Conservation (phyloP, 768 basidiomycete species). For the Butyriboletus loyo region DNA sequence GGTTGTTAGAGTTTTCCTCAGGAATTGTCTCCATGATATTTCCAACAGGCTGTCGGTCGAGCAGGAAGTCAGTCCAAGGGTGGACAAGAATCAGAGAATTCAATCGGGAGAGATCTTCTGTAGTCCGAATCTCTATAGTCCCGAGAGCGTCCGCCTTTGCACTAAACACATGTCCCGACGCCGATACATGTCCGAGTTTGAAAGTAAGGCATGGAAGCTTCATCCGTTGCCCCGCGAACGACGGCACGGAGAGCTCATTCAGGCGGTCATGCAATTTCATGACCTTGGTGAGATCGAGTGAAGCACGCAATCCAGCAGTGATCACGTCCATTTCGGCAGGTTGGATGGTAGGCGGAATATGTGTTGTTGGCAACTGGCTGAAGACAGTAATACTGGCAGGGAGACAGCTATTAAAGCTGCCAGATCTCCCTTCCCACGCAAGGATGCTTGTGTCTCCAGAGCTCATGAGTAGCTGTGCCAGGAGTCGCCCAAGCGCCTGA, state of each 20-base stretch:
- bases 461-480: constrained; percentile 5
- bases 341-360: neutral
- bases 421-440: constrained; percentile 5
- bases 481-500: constrained; percentile 4
- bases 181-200: neutral
- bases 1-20: neutral
- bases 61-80: neutral
- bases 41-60: neutral
- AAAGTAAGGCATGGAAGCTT: neutral
- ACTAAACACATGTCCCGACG: neutral
- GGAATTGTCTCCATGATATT: neutral
- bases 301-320: neutral
- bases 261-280: neutral
- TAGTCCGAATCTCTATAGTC: neutral
- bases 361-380: neutral
- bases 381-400: neutral
- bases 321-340: neutral
- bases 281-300: neutral
- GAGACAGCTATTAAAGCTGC: constrained; percentile 2
- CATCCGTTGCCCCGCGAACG: neutral
- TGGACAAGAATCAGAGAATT: neutral
- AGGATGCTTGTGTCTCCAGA: constrained; percentile 6
- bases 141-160: neutral
- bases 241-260: neutral
- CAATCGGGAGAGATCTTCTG: neutral